Evolutionary conservation across 2,329 filamentous ascomycete genomes (phyloP).

Genomic region (Orbilia blumenaviensis): DNA sequence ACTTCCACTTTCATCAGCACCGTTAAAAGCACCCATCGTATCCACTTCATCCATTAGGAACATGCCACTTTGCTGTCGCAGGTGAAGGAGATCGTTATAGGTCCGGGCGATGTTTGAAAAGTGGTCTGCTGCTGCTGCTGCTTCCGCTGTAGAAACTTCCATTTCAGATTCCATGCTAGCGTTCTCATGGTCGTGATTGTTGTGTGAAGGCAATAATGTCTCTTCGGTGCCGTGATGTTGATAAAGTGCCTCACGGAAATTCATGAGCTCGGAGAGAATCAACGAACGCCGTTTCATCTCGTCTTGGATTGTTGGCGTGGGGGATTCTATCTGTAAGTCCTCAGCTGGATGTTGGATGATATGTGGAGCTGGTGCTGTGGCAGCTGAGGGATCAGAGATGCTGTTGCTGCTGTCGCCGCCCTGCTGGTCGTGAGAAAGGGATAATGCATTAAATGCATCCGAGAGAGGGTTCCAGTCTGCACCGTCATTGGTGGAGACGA

Average conservation of each 20-base stretch:
- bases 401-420: not conserved
- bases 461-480: slow-evolving; percentile 52
- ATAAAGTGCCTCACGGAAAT: slow-evolving; percentile 34
- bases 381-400: not conserved
- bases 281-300: slow-evolving; percentile 52
- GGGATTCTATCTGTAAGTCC: not conserved
- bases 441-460: slow-evolving; percentile 48
- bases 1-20: too few relatives aligned
- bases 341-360: not conserved
- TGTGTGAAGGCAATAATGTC: too few relatives aligned
- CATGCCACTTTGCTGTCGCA: slow-evolving; percentile 36
- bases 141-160: too few relatives aligned
- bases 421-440: slow-evolving; percentile 13
- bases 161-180: slow-evolving; percentile 3
- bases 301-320: slow-evolving; percentile 30
- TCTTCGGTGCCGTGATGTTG: not conserved
- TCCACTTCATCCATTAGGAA: slow-evolving; percentile 37
- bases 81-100: slow-evolving; percentile 22
- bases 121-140: not conserved
- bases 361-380: not conserved
- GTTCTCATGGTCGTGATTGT: too few relatives aligned
- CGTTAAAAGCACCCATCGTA: too few relatives aligned
- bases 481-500: slow-evolving; percentile 48
- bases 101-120: slow-evolving; percentile 32
- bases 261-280: slow-evolving; percentile 49